These are phyloP conservation scores for Sicyos edulis DNA, from an alignment of 306 rosid genomes.

Conservation along the genomic window DNA sequence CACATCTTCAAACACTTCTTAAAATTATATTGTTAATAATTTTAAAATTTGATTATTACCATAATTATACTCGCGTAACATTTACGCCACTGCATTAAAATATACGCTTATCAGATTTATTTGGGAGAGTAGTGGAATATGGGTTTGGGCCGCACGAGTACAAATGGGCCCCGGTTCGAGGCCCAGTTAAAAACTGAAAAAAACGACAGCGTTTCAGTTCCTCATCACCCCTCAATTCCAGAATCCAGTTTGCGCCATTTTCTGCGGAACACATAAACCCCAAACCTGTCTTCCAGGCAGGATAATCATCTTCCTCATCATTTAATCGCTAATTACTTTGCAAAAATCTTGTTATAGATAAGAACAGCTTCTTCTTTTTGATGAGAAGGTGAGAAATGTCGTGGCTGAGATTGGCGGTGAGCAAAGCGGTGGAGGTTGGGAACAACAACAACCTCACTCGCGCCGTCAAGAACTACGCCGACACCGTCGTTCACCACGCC, in stretches of 20 bases:
- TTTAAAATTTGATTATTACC: no score
- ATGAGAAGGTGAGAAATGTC: constrained; percentile 34
- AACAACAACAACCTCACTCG: constrained; percentile 91
- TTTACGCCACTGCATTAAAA: no score
- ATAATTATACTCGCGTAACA: no score
- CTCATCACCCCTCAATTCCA: background rate
- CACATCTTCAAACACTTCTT: no score
- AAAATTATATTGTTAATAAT: no score
- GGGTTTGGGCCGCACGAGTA: background rate
- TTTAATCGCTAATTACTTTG: background rate
- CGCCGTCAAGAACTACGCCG: constrained; percentile 89
- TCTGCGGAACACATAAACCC: constrained; percentile 20
- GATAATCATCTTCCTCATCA: background rate
- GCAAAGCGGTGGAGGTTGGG: constrained; percentile 90
- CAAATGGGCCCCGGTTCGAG: background rate
- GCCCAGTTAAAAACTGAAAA: background rate
- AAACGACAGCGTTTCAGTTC: background rate
- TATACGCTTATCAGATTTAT: no score
- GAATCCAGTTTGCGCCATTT: constrained; percentile 19
- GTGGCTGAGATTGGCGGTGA: constrained; percentile 92
- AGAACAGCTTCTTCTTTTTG: no score
- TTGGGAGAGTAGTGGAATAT: background rate
- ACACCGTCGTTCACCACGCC: constrained; percentile 93
- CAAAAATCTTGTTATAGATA: background rate
- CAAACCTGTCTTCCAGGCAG: constrained; percentile 10